Percentiles rank a stretch among this genome's conserved stretches.
These are phyloP conservation scores for Brassica balearica DNA, from an alignment of 441 rosid species.

Conservation along the genomic window DNA sequence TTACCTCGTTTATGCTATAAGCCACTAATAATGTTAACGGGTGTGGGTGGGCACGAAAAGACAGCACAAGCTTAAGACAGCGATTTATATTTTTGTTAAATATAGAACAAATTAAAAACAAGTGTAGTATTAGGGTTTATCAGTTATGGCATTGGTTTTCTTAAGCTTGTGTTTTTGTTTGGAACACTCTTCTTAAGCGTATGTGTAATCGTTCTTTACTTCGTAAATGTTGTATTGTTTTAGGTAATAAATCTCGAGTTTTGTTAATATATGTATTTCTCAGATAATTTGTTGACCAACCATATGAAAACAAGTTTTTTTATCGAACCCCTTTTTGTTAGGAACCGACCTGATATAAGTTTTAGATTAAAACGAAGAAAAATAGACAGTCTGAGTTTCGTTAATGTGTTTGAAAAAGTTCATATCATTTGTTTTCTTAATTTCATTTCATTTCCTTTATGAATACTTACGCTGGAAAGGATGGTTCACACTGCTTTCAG, in stretches of 20 bases:
- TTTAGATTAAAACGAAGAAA: neutral
- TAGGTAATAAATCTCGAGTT: neutral
- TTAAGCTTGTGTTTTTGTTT: neutral
- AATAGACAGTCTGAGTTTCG: neutral
- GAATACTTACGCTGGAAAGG: slow-evolving; percentile 12
- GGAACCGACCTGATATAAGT: neutral
- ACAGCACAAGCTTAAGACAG: slow-evolving; percentile 15
- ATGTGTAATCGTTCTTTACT: neutral
- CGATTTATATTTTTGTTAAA: neutral
- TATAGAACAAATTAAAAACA: slow-evolving; percentile 14
- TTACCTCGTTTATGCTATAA: neutral
- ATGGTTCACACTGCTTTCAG: slow-evolving; percentile 13
- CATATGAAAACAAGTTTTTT: neutral
- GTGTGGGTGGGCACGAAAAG: slow-evolving; percentile 25
- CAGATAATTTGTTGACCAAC: slow-evolving; percentile 21
- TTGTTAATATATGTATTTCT: neutral
- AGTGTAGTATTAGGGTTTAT: neutral
- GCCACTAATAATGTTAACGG: neutral
- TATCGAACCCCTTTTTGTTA: neutral
- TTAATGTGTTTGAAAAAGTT: neutral
- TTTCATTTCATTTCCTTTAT: neutral
- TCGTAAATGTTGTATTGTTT: neutral
- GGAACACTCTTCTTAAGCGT: neutral
- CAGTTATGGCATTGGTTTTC: neutral
- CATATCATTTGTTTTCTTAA: neutral